phyloP scores from a whole-genome alignment of 1,284 basidiomycete genomes.

The Ganoderma multipileum region DNA sequence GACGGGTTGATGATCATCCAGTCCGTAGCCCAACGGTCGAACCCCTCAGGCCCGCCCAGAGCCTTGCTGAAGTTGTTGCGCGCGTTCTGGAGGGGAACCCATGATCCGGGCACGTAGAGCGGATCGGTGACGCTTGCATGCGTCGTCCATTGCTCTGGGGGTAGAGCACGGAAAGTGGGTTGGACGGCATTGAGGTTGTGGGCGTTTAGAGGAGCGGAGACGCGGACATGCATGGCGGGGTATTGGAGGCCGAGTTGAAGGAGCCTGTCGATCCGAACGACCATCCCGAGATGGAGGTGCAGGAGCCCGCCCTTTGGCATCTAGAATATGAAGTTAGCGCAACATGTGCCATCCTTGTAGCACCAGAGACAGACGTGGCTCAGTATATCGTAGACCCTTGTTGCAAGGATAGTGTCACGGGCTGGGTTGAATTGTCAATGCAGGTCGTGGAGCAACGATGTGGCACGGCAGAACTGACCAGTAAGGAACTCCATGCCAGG shows the following conservation, averaged over 20 bases:
- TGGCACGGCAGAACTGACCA: slow-evolving; percentile 41
- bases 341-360: neutral
- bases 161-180: slow-evolving; percentile 59
- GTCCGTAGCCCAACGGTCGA: slow-evolving; percentile 68
- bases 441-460: neutral
- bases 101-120: slow-evolving; percentile 51
- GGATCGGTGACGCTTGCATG: slow-evolving; percentile 50
- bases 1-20: slow-evolving; percentile 69
- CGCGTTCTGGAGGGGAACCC: slow-evolving; percentile 63
- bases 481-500: slow-evolving; percentile 82
- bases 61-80: slow-evolving; percentile 55
- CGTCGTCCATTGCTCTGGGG: slow-evolving; percentile 42
- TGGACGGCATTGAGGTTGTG: slow-evolving; percentile 48
- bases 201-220: slow-evolving; percentile 45
- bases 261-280: slow-evolving; percentile 60
- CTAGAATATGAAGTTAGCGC: slow-evolving; percentile 40
- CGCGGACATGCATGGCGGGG: slow-evolving; percentile 63
- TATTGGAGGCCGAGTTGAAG: slow-evolving; percentile 61
- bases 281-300: slow-evolving; percentile 75
- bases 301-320: slow-evolving; percentile 81
- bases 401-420: slow-evolving; percentile 61
- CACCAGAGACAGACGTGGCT: slow-evolving; percentile 50
- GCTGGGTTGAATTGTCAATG: slow-evolving; percentile 43
- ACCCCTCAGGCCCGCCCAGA: slow-evolving; percentile 67
- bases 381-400: slow-evolving; percentile 64